These are phyloP conservation scores for Suhomyces sp. DNA, from an alignment of 805 yeast genomes.

Conservation along the genomic window DNA sequence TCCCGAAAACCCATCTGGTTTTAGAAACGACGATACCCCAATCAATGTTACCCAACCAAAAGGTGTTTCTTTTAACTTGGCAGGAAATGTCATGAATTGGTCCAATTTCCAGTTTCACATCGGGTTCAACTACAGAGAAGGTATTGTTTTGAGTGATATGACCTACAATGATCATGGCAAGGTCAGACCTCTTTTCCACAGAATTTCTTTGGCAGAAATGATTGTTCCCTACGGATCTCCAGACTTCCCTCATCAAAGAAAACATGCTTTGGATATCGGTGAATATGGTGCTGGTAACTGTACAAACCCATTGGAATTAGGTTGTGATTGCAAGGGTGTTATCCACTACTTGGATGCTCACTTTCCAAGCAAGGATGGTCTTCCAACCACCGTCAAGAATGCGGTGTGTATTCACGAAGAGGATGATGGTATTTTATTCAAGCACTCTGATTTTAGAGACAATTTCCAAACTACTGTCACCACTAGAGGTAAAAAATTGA, in stretches of 20 bases:
- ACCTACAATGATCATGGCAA: constrained; percentile 74
- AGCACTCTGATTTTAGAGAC: constrained; percentile 85
- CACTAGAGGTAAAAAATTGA: constrained; percentile 71
- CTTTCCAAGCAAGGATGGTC: constrained; percentile 66
- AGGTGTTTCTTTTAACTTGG: constrained; percentile 75
- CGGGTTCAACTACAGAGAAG: constrained; percentile 86
- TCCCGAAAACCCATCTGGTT: constrained; percentile 44
- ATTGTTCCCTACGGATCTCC: constrained; percentile 84
- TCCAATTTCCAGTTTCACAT: constrained; percentile 74
- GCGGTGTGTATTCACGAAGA: constrained; percentile 86
- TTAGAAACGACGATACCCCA: constrained; percentile 64
- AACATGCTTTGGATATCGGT: constrained; percentile 84
- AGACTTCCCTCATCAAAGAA: constrained; percentile 77
- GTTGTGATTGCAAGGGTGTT: constrained; percentile 85
- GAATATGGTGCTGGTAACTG: constrained; percentile 87
- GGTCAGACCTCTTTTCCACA: constrained; percentile 71
- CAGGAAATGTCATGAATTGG: constrained; percentile 72
- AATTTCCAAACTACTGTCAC: constrained; percentile 71
- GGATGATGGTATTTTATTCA: constrained; percentile 76
- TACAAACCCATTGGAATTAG: constrained; percentile 75
- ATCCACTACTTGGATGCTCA: constrained; percentile 83
- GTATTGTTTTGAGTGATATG: constrained; percentile 74
- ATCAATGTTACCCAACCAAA: constrained; percentile 75
- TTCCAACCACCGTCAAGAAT: constrained; percentile 67
- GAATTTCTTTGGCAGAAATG: constrained; percentile 78